Evolutionary conservation across 495 filamentous ascomycete species (phyloP), one percentile per base, ranked within the genome.

Genomic region (Cudoniella acicularis): DNA sequence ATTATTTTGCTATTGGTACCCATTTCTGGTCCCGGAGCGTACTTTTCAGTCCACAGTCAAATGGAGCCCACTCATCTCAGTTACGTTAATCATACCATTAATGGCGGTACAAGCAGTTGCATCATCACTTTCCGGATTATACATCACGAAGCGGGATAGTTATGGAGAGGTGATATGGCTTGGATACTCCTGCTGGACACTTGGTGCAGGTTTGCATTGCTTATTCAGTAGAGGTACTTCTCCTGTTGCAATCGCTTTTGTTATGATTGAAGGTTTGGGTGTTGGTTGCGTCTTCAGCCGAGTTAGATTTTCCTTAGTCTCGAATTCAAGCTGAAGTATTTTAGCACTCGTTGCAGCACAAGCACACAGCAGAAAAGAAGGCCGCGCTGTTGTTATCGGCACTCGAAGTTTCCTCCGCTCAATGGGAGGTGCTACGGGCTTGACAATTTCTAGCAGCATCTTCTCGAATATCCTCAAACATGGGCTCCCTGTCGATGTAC

Each of bases 351-450:
- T 88, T 16, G 84, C 84, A 10, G 67, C 84, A 21, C 83, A 87
- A 66, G 82, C 85, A 10, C 82, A 86, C 64, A 81, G 74, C 41
- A 75, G 71, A n/a, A 79, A 83, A 48, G 65, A 76, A 0, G 81
- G 87, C 49, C 74, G 83, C 45, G 85, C 85, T 0, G 78, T 87
- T 1, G 77, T 83, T 8, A 86, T 84, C 24, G 79, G 78, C 10
- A 75, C 82, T 57, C 79, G 84, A 6, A 88, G 87, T 61, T 85
- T 87, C 68, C 77, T 87, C 63, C 79, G 84, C 17, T 79, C 78
- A 24, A 69, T 84, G 10, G 84, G 84, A 10, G 83, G 83, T 16
- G 75, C 83, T 8, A 75, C 78, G 42, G 84, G 85, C 1, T 75
- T 88, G 1, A 80, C 83, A 0, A 67, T 85, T n/a, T 83, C 81